These are phyloP conservation scores for Lactarius sanguifluus DNA, from an alignment of 768 basidiomycete genomes.

Conservation along the genomic window DNA sequence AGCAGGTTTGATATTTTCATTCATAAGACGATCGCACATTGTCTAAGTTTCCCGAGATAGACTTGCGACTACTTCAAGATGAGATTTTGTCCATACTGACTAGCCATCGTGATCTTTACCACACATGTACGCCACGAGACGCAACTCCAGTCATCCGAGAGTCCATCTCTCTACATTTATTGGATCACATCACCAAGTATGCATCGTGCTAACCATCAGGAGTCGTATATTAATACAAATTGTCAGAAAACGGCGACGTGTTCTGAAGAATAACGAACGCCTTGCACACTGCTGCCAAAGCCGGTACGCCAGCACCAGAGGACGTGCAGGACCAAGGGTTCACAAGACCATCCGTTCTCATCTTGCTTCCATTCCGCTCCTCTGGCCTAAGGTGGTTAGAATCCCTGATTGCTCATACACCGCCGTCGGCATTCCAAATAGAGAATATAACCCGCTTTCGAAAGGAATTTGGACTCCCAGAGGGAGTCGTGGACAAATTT, in stretches of 20 bases:
- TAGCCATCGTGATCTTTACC: slow-evolving; percentile 73
- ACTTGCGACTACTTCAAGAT: slow-evolving; percentile 56
- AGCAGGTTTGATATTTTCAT: slow-evolving; percentile 43
- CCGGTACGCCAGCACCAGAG: slow-evolving; percentile 56
- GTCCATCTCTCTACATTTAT: slow-evolving; percentile 70
- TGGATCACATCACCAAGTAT: slow-evolving; percentile 91
- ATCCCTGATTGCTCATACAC: slow-evolving; percentile 75
- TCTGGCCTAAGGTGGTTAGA: slow-evolving; percentile 80
- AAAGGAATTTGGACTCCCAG: slow-evolving; percentile 79
- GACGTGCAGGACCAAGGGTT: slow-evolving; percentile 96
- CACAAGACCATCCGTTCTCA: slow-evolving; percentile 89
- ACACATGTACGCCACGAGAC: slow-evolving; percentile 65
- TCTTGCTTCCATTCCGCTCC: slow-evolving; percentile 92
- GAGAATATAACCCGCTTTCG: slow-evolving; percentile 86
- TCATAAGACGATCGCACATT: slow-evolving; percentile 1
- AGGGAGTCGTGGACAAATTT: slow-evolving; percentile 78
- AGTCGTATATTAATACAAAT: neutral
- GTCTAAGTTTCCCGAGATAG: slow-evolving; percentile 35
- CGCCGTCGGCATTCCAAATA: slow-evolving; percentile 71
- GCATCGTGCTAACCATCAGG: slow-evolving; percentile 2
- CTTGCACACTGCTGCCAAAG: slow-evolving; percentile 69
- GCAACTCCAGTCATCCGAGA: slow-evolving; percentile 64
- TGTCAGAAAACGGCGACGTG: slow-evolving; percentile 81
- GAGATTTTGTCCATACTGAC: slow-evolving; percentile 65
- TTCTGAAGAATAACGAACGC: slow-evolving; percentile 93